Evolutionary conservation across 257 asterid genomes (phyloP).

Genomic region (Solanum medicagineum): DNA sequence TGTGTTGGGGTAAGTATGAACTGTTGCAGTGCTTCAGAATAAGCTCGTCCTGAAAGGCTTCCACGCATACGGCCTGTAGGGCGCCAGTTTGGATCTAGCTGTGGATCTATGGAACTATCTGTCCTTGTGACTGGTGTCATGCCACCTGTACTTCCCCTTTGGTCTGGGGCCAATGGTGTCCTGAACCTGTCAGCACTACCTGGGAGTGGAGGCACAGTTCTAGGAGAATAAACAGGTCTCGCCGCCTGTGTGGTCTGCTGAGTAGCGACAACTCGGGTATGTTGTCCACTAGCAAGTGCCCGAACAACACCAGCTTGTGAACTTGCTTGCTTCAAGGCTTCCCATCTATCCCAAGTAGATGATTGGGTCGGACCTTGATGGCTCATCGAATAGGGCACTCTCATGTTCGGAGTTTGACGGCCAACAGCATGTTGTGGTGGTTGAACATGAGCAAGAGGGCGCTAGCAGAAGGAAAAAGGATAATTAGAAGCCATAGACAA

Average conservation of each 20-base stretch:
- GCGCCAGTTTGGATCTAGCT: constrained; percentile 16
- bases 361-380: constrained; percentile 19
- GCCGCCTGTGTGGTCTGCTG: constrained; percentile 29
- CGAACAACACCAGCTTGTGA: constrained; percentile 14
- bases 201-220: constrained; percentile 16
- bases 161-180: constrained; percentile 16
- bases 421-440: constrained; percentile 20
- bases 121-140: constrained; percentile 16
- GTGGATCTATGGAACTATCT: constrained; percentile 3
- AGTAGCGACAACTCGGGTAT: constrained; percentile 18
- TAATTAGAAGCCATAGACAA: not conserved
- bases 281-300: constrained; percentile 15
- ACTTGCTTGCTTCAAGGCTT: constrained; percentile 4
- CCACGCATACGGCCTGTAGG: constrained; percentile 22
- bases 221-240: constrained; percentile 11
- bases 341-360: constrained; percentile 6
- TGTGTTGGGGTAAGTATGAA: constrained; percentile 32
- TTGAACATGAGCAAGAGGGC: constrained; percentile 7
- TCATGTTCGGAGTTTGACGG: constrained; percentile 3
- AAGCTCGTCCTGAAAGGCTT: constrained; percentile 10
- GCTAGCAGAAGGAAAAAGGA: constrained; percentile 12
- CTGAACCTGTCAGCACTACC: constrained; percentile 9
- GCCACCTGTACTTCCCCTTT: constrained; percentile 10
- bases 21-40: constrained; percentile 12
- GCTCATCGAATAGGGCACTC: constrained; percentile 15